Evolutionary conservation across 148 eudicot genomes (phyloP), one percentile per base, ranked within the genome.

Genomic region (Cornus controversa): DNA sequence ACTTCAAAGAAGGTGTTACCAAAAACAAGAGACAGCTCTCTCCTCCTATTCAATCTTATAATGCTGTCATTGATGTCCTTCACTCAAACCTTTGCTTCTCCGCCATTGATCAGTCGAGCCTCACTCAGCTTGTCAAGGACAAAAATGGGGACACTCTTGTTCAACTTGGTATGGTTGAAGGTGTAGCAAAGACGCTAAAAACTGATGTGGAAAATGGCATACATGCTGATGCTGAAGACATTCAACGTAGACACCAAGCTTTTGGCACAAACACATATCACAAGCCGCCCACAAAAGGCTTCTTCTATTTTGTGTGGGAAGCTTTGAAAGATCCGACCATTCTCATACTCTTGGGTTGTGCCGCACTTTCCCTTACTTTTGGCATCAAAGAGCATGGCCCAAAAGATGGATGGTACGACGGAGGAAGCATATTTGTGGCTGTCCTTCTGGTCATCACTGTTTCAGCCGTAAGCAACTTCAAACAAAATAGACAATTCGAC

Each of bases 381-480:
- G 72, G 72, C 72, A 70, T 70, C 54, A 70, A 70, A 50, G 72
- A 70, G 5, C 27, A 40, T 40, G 57, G 72, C 0, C 57, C 16
- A 6, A 40, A 70, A 24, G 72, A 70, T 3, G 72, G 72, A 40
- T 40, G 72, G 72, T 40, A 70, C 1, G 45, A 85, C 6, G 84
- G 87, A 0, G 82, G 75, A n/a, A 85, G 78, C 75, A 82, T 78
- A 24, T 62, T 77, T 24, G 62, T 64, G 6, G 70, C 76, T 6
- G 16, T 66, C 15, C 27, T 66, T 65, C 60, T 78, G 9, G 74
- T 78, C 37, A 70, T 78, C 7, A 1, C 58, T 70, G 75, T 78
- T 0, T 69, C 80, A 11, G 57, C 75, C 14, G 63, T 36, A 14
- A 70, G 42, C 26, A 36, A 71, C 80, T 77, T 69, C 67, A 69